These are phyloP conservation scores for Boeremia lycopersici DNA, from an alignment of 2,329 filamentous ascomycete species.

Conservation along the genomic window DNA sequence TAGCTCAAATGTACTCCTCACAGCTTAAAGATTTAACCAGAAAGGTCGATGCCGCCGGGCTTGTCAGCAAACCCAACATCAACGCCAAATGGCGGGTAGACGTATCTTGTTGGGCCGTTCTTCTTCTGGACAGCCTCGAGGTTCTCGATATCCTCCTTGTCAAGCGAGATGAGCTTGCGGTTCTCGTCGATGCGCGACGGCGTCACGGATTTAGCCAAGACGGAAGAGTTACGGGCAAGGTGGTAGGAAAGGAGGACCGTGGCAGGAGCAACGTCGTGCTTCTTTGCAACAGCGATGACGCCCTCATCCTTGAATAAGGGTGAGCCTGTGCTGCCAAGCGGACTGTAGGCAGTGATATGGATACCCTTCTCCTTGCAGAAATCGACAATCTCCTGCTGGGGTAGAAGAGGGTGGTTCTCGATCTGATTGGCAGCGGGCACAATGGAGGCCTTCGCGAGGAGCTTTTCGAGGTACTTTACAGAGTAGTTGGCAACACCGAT, in stretches of 20 bases:
- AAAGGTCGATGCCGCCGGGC: conserved; percentile 45
- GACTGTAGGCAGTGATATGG: conserved; percentile 72
- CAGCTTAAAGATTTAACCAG: conserved; percentile 32
- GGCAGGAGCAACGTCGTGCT: conserved; percentile 55
- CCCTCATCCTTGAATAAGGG: conserved; percentile 56
- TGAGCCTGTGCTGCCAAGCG: conserved; percentile 56
- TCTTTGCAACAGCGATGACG: conserved; percentile 56
- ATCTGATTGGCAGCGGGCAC: conserved; percentile 74
- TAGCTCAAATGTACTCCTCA: conserved; percentile 17
- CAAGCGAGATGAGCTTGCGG: conserved; percentile 68
- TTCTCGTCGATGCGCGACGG: conserved; percentile 73
- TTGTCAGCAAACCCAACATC: conserved; percentile 58
- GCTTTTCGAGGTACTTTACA: conserved; percentile 54
- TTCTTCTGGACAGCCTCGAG: conserved; percentile 54
- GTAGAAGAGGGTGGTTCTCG: conserved; percentile 74
- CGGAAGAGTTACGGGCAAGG: conserved; percentile 70
- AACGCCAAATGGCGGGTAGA: conserved; percentile 58
- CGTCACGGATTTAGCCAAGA: conserved; percentile 75
- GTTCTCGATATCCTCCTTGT: conserved; percentile 65
- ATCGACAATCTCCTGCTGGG: conserved; percentile 74
- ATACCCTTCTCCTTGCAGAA: conserved; percentile 72
- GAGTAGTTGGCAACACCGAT: conserved; percentile 59
- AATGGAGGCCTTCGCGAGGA: conserved; percentile 65
- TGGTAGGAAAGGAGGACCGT: conserved; percentile 75
- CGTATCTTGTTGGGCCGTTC: conserved; percentile 54